Percentiles rank a stretch among this genome's conserved stretches.
These are phyloP conservation scores for Macrophomina tecta DNA, from an alignment of 2,329 filamentous ascomycete species.

Conservation along the genomic window DNA sequence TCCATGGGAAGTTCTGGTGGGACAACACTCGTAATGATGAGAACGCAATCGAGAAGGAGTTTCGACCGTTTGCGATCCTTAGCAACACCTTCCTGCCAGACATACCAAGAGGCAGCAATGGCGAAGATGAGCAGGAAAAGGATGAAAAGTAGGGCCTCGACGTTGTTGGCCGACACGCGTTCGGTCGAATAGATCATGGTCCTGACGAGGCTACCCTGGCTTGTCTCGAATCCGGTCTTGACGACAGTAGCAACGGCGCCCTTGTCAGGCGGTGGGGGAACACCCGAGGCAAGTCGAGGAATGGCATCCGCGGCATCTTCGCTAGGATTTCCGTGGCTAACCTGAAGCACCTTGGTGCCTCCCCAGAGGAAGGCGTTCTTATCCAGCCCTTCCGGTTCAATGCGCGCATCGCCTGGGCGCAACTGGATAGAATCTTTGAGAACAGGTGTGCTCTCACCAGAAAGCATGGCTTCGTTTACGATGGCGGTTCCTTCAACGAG, in stretches of 20 bases:
- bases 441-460: conserved; percentile 94
- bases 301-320: conserved; percentile 66
- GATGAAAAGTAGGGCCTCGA: conserved; percentile 95
- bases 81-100: conserved; percentile 94
- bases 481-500: conserved; percentile 94
- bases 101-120: conserved; percentile 97
- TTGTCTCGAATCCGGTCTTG: conserved; percentile 98
- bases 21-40: conserved; percentile 97
- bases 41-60: conserved; percentile 92
- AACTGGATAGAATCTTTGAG: conserved; percentile 96
- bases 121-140: conserved; percentile 96
- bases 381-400: conserved; percentile 90
- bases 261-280: conserved; percentile 86
- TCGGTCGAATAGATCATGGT: conserved; percentile 99
- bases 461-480: conserved; percentile 99
- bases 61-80: conserved; percentile 97
- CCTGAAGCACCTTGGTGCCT: conserved; percentile 94
- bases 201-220: conserved; percentile 93
- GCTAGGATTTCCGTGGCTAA: conserved; percentile 83
- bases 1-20: conserved; percentile 99
- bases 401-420: conserved; percentile 76
- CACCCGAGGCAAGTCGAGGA: conserved; percentile 74
- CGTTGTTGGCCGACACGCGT: conserved; percentile 97
- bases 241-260: conserved; percentile 92
- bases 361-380: conserved; percentile 97